Evolutionary conservation across 352 stramenopile species (phyloP).

Genomic region (Saprolegnia parasitica): DNA sequence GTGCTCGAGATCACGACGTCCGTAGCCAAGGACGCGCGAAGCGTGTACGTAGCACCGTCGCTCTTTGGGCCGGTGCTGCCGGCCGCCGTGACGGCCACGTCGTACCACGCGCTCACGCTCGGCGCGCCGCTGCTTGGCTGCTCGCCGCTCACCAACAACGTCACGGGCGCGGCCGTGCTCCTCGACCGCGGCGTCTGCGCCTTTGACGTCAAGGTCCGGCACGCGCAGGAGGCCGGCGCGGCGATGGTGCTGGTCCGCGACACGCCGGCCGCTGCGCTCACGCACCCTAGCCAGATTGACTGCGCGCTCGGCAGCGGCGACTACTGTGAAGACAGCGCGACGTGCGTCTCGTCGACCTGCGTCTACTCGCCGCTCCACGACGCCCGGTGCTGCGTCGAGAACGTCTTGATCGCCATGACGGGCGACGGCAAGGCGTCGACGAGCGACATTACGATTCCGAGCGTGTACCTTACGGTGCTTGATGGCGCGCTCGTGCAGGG

Average conservation of each 20-base stretch:
- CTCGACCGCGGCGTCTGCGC: conserved; percentile 46
- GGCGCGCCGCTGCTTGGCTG: conserved; percentile 2
- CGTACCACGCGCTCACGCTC: conserved; percentile 11
- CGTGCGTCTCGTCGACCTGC: conserved; percentile 19
- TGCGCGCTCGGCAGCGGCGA: conserved; percentile 40
- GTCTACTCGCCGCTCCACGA: conserved; percentile 15
- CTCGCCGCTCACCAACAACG: conserved; percentile 4
- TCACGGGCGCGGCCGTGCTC: conserved; percentile 36
- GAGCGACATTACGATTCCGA: conserved; percentile 6
- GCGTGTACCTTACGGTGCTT: conserved; percentile 22
- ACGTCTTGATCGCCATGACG: conserved; percentile 21
- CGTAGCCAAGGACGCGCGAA: neutral
- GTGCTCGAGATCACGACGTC: conserved; percentile 22
- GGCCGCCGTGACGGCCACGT: conserved; percentile 14
- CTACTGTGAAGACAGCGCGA: conserved; percentile 24
- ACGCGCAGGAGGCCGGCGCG: conserved; percentile 36
- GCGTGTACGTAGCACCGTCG: conserved; percentile 19
- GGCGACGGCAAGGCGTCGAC: neutral
- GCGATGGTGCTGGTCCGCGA: conserved; percentile 49
- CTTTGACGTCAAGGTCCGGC: conserved; percentile 44
- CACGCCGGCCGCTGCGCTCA: conserved; percentile 41
- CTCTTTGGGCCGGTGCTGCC: conserved; percentile 15
- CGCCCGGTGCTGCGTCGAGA: conserved; percentile 15
- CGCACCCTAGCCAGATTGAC: conserved; percentile 40
- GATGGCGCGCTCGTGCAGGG: conserved; percentile 13